Evolutionary conservation across 192 early-diverging fungal species (phyloP).

Genomic region (Spizellomyces punctatus): DNA sequence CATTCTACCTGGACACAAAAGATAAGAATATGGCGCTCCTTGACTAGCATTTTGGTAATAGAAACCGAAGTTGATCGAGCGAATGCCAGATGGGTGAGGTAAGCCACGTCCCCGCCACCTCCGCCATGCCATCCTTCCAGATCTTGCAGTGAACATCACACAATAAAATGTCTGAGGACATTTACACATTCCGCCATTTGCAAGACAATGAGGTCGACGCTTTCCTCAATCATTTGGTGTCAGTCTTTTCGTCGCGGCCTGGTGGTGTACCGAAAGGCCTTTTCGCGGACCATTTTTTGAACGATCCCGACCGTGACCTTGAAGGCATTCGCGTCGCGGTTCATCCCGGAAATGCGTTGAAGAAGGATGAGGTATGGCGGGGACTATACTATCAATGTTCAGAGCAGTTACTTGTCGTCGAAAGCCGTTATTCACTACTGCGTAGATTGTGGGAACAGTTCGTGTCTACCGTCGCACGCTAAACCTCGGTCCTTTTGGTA

Average conservation of each 20-base stretch:
- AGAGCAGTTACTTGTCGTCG: not conserved
- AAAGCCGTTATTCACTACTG: not conserved
- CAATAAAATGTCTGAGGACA: too few relatives aligned
- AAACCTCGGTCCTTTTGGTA: not conserved
- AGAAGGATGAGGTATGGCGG: not conserved
- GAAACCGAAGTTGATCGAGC: too few relatives aligned
- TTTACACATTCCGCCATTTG: too few relatives aligned
- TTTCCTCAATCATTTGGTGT: constrained; percentile 5
- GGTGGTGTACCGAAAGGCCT: not conserved
- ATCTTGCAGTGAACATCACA: too few relatives aligned
- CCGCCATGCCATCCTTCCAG: too few relatives aligned
- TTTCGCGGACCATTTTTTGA: constrained; percentile 16
- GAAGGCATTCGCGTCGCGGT: constrained; percentile 10
- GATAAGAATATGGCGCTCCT: too few relatives aligned
- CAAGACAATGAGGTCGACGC: not conserved
- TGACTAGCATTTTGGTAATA: too few relatives aligned
- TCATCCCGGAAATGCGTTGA: not conserved
- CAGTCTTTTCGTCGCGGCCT: not conserved
- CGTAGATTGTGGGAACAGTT: constrained; percentile 3
- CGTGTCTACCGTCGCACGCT: constrained; percentile 16
- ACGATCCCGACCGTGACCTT: constrained; percentile 1
- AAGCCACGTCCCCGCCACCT: too few relatives aligned
- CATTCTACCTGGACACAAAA: too few relatives aligned
- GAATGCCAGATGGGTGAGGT: too few relatives aligned
- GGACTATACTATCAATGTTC: not conserved